Evolutionary conservation across 169 alveolate genomes (phyloP).

Genomic region (Perkinsus marinus): DNA sequence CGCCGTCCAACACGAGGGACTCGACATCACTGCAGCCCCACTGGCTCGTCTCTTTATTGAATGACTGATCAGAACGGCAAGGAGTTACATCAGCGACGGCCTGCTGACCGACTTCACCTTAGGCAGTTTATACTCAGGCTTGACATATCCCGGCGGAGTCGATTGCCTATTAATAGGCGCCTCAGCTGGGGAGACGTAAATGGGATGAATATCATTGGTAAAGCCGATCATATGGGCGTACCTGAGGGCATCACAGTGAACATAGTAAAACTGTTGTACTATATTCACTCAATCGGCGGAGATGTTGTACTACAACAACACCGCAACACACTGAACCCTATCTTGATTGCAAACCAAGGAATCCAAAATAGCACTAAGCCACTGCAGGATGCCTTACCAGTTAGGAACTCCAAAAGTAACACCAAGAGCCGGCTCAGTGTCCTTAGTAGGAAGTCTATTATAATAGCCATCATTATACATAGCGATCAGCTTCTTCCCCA

Average conservation of each 20-base stretch:
- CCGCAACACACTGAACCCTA: too few species aligned
- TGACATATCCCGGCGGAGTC: background rate
- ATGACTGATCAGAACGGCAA: background rate
- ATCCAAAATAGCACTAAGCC: background rate
- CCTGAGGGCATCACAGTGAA: background rate
- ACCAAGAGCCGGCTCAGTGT: background rate
- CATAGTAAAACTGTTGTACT: too few species aligned
- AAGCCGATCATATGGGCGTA: background rate
- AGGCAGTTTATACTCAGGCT: background rate
- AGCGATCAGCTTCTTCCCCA: background rate
- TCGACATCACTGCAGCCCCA: background rate
- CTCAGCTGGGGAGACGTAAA: background rate
- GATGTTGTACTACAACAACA: too few species aligned
- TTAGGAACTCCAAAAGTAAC: background rate
- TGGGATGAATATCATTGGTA: constrained; percentile 3
- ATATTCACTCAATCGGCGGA: too few species aligned
- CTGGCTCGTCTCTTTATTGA: background rate
- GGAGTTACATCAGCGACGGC: background rate
- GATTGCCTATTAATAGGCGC: background rate
- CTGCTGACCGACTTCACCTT: background rate
- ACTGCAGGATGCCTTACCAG: background rate
- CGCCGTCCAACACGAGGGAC: background rate
- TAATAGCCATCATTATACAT: constrained; percentile 4
- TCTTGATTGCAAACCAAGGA: too few species aligned
- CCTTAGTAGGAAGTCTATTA: background rate